Percentiles rank a stretch among this genome's conserved stretches.
Evolutionary conservation across 202 grass and related monocot species (phyloP).

Genomic region (Elaeis oleifera): DNA sequence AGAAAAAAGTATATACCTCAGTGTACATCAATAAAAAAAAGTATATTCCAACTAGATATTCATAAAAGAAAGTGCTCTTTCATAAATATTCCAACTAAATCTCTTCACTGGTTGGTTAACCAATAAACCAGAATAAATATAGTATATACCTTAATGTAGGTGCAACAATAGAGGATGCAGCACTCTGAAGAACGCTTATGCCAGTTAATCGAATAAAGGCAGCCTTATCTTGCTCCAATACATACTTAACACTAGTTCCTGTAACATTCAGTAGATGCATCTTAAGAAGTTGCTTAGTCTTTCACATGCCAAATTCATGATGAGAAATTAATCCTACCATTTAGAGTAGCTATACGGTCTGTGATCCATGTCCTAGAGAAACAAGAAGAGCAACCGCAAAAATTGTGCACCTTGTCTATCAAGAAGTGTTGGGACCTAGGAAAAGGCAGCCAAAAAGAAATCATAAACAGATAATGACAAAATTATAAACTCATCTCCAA

Average conservation of each 20-base stretch:
- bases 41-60: no score
- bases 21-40: no score
- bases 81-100: no score
- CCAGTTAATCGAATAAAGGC: constrained; percentile 88
- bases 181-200: constrained; percentile 89
- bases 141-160: constrained; percentile 69
- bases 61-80: no score
- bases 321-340: constrained; percentile 39
- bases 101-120: no score
- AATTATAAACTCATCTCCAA: no score
- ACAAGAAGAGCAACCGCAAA: constrained; percentile 83
- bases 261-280: constrained; percentile 24
- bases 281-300: constrained; percentile 10
- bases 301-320: background rate
- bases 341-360: constrained; percentile 93
- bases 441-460: constrained; percentile 7
- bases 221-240: constrained; percentile 89
- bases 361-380: constrained; percentile 96
- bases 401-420: constrained; percentile 95
- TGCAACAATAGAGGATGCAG: constrained; percentile 91
- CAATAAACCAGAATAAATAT: background rate
- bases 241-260: constrained; percentile 97
- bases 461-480: no score
- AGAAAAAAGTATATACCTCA: no score
- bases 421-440: constrained; percentile 76